Conservation (phyloP, 2,329 filamentous ascomycete genomes). For the Drechmeria coniospora region DNA sequence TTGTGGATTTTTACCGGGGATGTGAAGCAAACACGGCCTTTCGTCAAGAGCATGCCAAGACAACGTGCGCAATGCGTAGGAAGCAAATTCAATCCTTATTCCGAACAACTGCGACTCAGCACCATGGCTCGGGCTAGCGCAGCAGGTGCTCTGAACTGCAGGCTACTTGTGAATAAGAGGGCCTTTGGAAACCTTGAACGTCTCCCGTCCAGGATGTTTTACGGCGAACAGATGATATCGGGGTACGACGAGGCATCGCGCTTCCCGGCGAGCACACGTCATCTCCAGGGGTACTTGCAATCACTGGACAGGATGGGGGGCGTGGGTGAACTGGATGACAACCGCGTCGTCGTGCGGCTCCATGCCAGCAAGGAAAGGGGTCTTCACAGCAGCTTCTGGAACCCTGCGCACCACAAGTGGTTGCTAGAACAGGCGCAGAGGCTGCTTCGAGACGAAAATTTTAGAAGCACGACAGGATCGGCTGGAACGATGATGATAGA, state of each 20-base stretch:
- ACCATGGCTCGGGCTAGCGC: conserved; percentile 23
- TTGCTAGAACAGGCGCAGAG: conserved; percentile 16
- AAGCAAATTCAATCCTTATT: conserved; percentile 15
- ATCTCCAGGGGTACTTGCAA: conserved; percentile 16
- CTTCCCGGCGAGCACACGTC: conserved; percentile 13
- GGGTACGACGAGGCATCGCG: conserved; percentile 7
- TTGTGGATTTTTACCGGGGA: conserved; percentile 31
- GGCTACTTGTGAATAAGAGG: conserved; percentile 21
- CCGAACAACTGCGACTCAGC: conserved; percentile 17
- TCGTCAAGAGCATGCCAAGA: conserved; percentile 15
- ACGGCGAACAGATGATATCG: conserved; percentile 21
- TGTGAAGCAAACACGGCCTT: conserved; percentile 28
- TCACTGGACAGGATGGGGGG: conserved; percentile 6
- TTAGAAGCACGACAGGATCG: conserved; percentile 13
- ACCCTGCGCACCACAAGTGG: conserved; percentile 22
- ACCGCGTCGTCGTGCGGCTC: conserved; percentile 21
- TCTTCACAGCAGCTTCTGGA: conserved; percentile 22
- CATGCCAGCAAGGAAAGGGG: conserved; percentile 11
- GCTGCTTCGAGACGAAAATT: conserved; percentile 16
- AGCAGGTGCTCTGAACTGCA: conserved; percentile 15
- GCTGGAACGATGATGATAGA: conserved; percentile 26
- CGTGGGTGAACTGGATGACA: conserved; percentile 16
- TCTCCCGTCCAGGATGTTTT: conserved; percentile 26
- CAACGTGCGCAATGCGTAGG: conserved; percentile 6
- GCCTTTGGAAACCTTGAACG: conserved; percentile 22